Percentiles rank a stretch among this genome's conserved stretches.
phyloP scores from a whole-genome alignment of 805 yeast genomes.

The Zygosaccharomyces gambellarensis region DNA sequence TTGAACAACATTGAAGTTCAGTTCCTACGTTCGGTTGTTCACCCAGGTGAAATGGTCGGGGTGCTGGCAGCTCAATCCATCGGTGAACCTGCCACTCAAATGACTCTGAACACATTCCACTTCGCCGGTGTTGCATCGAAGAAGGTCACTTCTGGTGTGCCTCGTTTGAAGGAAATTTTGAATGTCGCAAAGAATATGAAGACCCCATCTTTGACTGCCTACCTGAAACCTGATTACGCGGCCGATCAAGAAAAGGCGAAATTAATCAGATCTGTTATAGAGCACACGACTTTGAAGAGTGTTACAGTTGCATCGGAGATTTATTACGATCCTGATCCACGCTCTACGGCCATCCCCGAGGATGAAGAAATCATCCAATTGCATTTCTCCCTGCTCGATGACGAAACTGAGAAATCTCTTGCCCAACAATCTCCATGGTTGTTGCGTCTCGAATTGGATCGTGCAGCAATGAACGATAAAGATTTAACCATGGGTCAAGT shows the following conservation, averaged over 20 bases:
- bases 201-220: slow-evolving; percentile 99
- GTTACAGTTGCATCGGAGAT: slow-evolving; percentile 97
- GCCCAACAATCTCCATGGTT: slow-evolving; percentile 98
- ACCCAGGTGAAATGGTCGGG: slow-evolving; percentile 99
- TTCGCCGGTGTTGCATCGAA: slow-evolving; percentile 97
- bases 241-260: slow-evolving; percentile 91
- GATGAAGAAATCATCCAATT: slow-evolving; percentile 97
- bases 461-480: slow-evolving; percentile 98
- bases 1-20: slow-evolving; percentile 90
- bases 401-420: slow-evolving; percentile 87
- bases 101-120: slow-evolving; percentile 96
- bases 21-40: slow-evolving; percentile 84
- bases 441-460: slow-evolving; percentile 90
- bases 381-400: slow-evolving; percentile 96
- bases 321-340: slow-evolving; percentile 97
- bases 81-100: slow-evolving; percentile 98
- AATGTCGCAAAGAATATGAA: slow-evolving; percentile 97
- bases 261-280: slow-evolving; percentile 92
- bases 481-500: slow-evolving; percentile 98
- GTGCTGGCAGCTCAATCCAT: slow-evolving; percentile 95
- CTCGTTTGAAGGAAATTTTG: slow-evolving; percentile 95
- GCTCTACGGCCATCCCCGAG: slow-evolving; percentile 91
- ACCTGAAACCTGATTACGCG: slow-evolving; percentile 73
- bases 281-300: slow-evolving; percentile 89
- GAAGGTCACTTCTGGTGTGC: slow-evolving; percentile 95